Evolutionary conservation across 495 filamentous ascomycete genomes (phyloP), one percentile per base, ranked within the genome.

Genomic region (Astrothelium macrocarpum): DNA sequence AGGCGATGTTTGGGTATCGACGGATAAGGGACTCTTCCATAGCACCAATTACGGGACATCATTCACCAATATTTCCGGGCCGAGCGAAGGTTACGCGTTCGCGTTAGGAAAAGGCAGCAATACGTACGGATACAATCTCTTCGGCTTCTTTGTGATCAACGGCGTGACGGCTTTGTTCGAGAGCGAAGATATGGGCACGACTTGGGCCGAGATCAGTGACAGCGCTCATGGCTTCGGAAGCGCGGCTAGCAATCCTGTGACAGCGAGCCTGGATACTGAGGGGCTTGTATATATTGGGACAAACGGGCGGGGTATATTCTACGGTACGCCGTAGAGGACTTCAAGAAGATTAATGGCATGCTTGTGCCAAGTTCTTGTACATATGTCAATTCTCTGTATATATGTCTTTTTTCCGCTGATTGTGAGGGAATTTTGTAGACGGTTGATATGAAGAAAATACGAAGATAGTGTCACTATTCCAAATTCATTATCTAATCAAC

Each of bases 281-380:
- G 79, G 79, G 23, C 78, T 78, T 63, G 82, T 85, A 0, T 84
- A 80, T 63, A 74, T 85, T 34, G 83, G 82, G 0, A 85, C 82
- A 0, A 85, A 85, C 53, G 83, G 83, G 0, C 76, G 82, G 2
- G 82, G 82, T 42, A 81, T 83, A 4, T 77, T 85, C 32, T 83
- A 78, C 64, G 81, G 67, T 10, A 56, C 49, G 2, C 25, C 49
- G 23, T 56, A 56, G 25, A 1, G 26, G 25, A 25, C 49, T 29
- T 0, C 10, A 1, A 29, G 49, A 1, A 1, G 64, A 31, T 72
- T 64, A 53, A 74, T 72, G 46, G 70, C 34, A 14, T 39, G 5
- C 34, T 39, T 39, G 34, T 5, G 5, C 34, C 34, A 39, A 39
- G 5, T 39, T 39, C 34, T 39, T 65, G 49, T 76, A 71, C 72